Base-by-base conservation (phyloP, 768 basidiomycete species). In the Calocybe cyanea region DNA sequence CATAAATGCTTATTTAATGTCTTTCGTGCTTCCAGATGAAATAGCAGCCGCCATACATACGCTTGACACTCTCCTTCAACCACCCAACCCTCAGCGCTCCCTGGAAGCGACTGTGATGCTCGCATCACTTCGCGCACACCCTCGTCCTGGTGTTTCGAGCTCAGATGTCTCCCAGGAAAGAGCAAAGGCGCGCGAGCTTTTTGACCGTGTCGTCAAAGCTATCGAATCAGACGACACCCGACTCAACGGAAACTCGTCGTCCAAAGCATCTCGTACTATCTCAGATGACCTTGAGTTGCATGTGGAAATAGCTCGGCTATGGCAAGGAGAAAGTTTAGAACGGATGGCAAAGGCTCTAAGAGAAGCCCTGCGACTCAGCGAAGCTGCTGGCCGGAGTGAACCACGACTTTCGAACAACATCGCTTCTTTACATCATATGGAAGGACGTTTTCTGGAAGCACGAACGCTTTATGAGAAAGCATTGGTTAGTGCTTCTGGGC, bases 91-190 rank as follows among this genome's bases (percentile, higher is more conserved):
- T 9, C 82, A 79, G 43, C 72, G 78, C 21, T 87, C 85, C 1
- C 63, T 87, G 4, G 94, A 97, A 69, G 92, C 92, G 2, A 84
- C 81, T 7, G 85, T 87, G 13, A 85, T 94, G 66, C 83, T 96
- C 32, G 95, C 93, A 3, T 88, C 91, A 1, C 76, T 99, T 7
- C 82, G 91, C n/a, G 83, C 87, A 0, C 76, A 81, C 60, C 82
- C 86, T 3, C 80, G 92, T 45, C 87, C 87, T 2, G 90, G 87
- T 40, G 78, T 90, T 23, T 85, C 85, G 4, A 76, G 75, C 44
- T 73, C 81, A 1, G 93, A 97, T 45, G 65, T 84, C 31, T 69
- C 75, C 1, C 76, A 83, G 44, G 92, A 94, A 57, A 82, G 80
- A 46, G 57, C 69, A 3, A 77, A 78, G 39, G 92, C 95, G 1